A percentile compares a stretch with the other conserved stretches of the same genome.
Conservation (phyloP, 225 moss, liverwort and hornwort species). For the Polytrichum formosum region DNA sequence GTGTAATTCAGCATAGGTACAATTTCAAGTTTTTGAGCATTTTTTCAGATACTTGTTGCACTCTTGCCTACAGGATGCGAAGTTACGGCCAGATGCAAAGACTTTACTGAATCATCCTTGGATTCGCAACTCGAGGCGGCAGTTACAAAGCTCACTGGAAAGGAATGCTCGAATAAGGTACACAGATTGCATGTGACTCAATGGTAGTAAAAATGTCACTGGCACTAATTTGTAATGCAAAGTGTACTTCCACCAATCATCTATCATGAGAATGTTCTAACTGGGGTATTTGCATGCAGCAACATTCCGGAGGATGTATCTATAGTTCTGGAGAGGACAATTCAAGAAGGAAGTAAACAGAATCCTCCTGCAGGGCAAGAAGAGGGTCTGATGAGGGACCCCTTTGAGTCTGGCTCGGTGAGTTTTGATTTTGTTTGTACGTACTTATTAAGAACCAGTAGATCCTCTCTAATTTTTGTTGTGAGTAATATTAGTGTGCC, state of each 20-base stretch:
- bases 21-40: background rate
- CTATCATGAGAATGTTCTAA: background rate
- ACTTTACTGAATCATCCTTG: constrained; percentile 92
- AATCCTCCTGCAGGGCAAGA: constrained; percentile 50
- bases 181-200: constrained; percentile 4
- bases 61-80: constrained; percentile 71
- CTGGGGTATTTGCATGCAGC: constrained; percentile 35
- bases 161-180: constrained; percentile 40
- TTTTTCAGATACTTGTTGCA: background rate
- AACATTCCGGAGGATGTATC: constrained; percentile 66
- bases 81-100: constrained; percentile 91
- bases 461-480: too few species aligned
- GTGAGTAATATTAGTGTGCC: too few species aligned
- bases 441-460: too few species aligned
- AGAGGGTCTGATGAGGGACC: constrained; percentile 70
- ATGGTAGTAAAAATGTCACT: background rate
- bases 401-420: constrained; percentile 87
- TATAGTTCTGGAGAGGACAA: constrained; percentile 67
- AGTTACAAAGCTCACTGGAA: constrained; percentile 63
- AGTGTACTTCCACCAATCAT: background rate
- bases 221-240: too few species aligned
- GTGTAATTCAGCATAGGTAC: too few species aligned
- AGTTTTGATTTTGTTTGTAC: constrained; percentile 6
- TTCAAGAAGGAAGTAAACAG: constrained; percentile 71
- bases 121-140: constrained; percentile 85